A percentile compares a stretch with the other conserved stretches of the same genome.
Conservation (phyloP, 176 grass and related monocot species). For the Bonia amplexicaulis region DNA sequence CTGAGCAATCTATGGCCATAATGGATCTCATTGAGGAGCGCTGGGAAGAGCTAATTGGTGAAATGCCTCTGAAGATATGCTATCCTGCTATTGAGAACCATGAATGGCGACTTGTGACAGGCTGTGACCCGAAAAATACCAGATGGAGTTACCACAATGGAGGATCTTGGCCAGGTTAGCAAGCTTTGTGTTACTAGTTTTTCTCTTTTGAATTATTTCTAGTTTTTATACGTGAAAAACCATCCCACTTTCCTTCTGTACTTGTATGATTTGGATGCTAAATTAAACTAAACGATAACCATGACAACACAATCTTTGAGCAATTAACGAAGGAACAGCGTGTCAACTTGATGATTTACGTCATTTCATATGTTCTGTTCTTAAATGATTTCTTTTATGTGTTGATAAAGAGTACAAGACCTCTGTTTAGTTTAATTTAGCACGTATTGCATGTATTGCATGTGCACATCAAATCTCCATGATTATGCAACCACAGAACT, state of each 20-base stretch:
- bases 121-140: slow-evolving; percentile 58
- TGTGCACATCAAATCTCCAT: neutral
- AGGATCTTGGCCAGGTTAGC: slow-evolving; percentile 78
- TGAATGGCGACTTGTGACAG: slow-evolving; percentile 63
- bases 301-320: neutral
- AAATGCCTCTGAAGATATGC: slow-evolving; percentile 71
- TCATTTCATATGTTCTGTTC: neutral
- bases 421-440: neutral
- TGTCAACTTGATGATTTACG: neutral
- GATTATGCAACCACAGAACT: neutral
- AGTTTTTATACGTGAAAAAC: neutral
- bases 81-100: slow-evolving; percentile 79
- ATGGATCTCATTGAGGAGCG: slow-evolving; percentile 87
- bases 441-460: neutral
- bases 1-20: slow-evolving; percentile 62
- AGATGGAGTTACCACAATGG: slow-evolving; percentile 76
- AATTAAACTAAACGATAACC: neutral
- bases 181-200: slow-evolving; percentile 12
- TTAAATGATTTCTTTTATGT: neutral
- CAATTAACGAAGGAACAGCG: neutral
- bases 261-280: neutral
- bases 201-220: neutral
- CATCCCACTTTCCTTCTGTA: neutral
- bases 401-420: neutral
- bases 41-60: slow-evolving; percentile 74